Percentiles rank a stretch among this genome's conserved stretches.
Conservation (phyloP, 108 stramenopile species). For the Mediolabrus comicus region DNA sequence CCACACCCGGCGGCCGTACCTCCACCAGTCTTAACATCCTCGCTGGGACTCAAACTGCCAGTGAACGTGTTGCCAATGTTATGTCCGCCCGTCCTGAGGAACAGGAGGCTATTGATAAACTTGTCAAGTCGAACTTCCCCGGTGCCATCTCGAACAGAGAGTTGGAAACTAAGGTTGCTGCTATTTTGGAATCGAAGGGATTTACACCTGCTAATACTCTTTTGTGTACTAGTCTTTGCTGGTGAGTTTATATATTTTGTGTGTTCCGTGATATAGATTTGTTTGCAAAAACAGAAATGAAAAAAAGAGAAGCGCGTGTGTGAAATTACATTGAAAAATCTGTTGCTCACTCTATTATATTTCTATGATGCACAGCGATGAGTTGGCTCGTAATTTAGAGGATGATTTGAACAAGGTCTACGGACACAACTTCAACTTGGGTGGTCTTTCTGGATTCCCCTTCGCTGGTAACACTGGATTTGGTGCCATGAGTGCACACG, state of each 20-base stretch:
- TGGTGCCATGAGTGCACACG: constrained; percentile 66
- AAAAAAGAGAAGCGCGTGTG: no score
- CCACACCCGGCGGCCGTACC: background rate
- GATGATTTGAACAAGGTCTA: constrained; percentile 39
- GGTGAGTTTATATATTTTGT: no score
- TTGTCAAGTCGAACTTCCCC: constrained; percentile 7
- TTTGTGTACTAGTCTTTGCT: constrained; percentile 40
- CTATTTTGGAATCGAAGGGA: constrained; percentile 3
- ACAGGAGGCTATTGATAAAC: background rate
- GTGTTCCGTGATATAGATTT: no score
- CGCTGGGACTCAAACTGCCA: constrained; percentile 8
- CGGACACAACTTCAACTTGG: constrained; percentile 44
- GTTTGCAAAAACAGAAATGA: no score
- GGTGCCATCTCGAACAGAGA: constrained; percentile 7
- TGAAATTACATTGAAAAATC: no score
- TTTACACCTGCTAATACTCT: background rate
- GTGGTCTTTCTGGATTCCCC: constrained; percentile 55
- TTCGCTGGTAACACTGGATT: constrained; percentile 52
- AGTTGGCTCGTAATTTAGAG: constrained; percentile 59
- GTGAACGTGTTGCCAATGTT: constrained; percentile 8
- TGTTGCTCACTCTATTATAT: no score
- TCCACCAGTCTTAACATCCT: constrained; percentile 27
- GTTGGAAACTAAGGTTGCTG: background rate
- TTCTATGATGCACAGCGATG: no score
- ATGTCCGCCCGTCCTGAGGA: constrained; percentile 9